Conservation (phyloP, 2,329 filamentous ascomycete genomes). For the Alternaria longipes region DNA sequence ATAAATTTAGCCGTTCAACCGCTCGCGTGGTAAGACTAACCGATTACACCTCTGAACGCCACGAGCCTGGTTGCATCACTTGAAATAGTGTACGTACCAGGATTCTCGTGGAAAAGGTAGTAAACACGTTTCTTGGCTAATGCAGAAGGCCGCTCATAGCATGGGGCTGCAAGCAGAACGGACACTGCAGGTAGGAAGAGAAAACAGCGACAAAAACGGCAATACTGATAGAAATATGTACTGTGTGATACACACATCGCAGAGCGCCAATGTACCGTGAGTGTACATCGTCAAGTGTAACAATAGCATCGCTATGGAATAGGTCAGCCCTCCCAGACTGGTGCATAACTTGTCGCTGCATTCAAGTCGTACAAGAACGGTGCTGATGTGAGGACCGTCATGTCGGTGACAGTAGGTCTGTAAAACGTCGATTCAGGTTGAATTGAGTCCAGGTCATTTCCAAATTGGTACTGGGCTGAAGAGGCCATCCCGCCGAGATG, state of each 20-base stretch:
- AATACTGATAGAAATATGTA: background rate
- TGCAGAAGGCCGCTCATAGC: background rate
- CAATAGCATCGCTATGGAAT: slow-evolving; percentile 50
- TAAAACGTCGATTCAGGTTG: slow-evolving; percentile 61
- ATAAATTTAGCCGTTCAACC: slow-evolving; percentile 14
- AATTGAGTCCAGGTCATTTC: slow-evolving; percentile 31
- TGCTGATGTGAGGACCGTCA: slow-evolving; percentile 40
- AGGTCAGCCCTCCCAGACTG: slow-evolving; percentile 56
- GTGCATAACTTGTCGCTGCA: slow-evolving; percentile 24
- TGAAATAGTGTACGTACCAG: background rate
- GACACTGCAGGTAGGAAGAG: background rate
- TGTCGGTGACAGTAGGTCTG: slow-evolving; percentile 55
- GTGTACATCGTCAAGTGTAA: background rate
- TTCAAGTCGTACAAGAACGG: slow-evolving; percentile 55
- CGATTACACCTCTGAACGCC: slow-evolving; percentile 13
- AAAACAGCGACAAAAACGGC: background rate
- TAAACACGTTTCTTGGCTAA: background rate
- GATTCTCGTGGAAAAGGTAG: slow-evolving; percentile 36
- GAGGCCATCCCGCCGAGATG: slow-evolving; percentile 33
- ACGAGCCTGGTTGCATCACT: slow-evolving; percentile 5
- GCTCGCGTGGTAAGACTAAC: slow-evolving; percentile 18
- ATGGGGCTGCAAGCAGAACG: background rate
- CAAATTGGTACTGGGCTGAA: slow-evolving; percentile 33
- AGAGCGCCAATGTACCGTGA: background rate
- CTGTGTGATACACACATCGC: background rate